Conservation (phyloP, 2,329 filamentous ascomycete genomes). For the Penicillium expansum region DNA sequence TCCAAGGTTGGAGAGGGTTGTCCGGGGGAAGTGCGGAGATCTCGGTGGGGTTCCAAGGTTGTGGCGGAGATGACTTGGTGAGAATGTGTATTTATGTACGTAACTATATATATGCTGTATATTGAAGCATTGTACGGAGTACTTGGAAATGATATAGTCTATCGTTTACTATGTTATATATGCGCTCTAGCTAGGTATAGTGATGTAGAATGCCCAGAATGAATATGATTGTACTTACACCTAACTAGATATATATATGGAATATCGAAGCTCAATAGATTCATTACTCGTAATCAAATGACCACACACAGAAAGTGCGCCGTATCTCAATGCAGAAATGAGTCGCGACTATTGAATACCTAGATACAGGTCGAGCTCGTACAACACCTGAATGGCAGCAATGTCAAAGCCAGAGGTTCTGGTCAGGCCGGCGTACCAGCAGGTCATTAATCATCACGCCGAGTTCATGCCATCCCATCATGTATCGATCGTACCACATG, state of each 20-base stretch:
- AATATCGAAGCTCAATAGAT: constrained; percentile 1
- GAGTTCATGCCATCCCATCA: constrained; percentile 19
- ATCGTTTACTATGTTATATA: too few species aligned
- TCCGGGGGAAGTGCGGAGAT: constrained; percentile 13
- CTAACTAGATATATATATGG: background rate
- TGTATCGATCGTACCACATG: constrained; percentile 18
- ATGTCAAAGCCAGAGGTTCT: constrained; percentile 10
- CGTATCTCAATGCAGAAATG: constrained; percentile 7
- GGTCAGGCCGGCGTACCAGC: constrained; percentile 12
- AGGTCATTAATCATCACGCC: constrained; percentile 26
- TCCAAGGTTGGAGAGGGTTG: background rate
- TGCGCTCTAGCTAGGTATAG: too few species aligned
- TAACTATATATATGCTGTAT: too few species aligned
- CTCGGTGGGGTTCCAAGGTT: constrained; percentile 4
- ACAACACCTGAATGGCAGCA: constrained; percentile 2
- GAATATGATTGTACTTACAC: too few species aligned
- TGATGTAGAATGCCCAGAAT: too few species aligned
- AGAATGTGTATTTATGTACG: background rate
- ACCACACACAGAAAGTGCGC: constrained; percentile 4
- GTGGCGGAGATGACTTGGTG: constrained; percentile 7
- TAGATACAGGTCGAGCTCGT: constrained; percentile 1
- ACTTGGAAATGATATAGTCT: too few species aligned
- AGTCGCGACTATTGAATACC: constrained; percentile 12
- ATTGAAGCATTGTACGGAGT: too few species aligned
- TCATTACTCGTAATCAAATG: constrained; percentile 12